These are phyloP conservation scores for Cryptosporidium baileyi DNA, from an alignment of 169 alveolate species.

Conservation along the genomic window DNA sequence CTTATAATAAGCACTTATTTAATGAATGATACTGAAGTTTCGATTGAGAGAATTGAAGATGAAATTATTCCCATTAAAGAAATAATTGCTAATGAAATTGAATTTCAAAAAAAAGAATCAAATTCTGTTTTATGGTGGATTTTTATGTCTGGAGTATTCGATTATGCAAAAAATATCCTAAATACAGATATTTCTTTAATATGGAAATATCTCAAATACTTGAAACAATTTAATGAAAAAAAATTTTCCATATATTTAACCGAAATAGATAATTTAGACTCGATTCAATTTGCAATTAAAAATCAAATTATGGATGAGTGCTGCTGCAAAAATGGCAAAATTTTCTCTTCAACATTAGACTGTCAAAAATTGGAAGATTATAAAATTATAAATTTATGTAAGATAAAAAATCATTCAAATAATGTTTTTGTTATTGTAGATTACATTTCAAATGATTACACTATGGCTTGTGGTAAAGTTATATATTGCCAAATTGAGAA, in stretches of 20 bases:
- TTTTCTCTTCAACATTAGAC: neutral
- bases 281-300: neutral
- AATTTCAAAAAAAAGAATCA: neutral
- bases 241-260: conserved; percentile 2
- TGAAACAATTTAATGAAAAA: neutral
- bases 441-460: neutral
- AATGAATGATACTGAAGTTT: neutral
- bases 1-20: conserved; percentile 3
- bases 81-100: neutral
- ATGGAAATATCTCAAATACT: conserved; percentile 8
- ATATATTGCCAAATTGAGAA: neutral
- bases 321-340: conserved; percentile 5
- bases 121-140: conserved; percentile 35
- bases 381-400: neutral
- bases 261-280: conserved; percentile 9
- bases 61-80: neutral
- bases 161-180: neutral
- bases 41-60: neutral
- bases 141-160: neutral
- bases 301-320: conserved; percentile 33
- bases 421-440: conserved; percentile 1
- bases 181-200: neutral
- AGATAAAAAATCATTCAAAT: neutral
- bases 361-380: neutral
- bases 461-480: neutral